phyloP scores from a whole-genome alignment of 169 alveolate species.

The Plasmodium blacklocki region DNA sequence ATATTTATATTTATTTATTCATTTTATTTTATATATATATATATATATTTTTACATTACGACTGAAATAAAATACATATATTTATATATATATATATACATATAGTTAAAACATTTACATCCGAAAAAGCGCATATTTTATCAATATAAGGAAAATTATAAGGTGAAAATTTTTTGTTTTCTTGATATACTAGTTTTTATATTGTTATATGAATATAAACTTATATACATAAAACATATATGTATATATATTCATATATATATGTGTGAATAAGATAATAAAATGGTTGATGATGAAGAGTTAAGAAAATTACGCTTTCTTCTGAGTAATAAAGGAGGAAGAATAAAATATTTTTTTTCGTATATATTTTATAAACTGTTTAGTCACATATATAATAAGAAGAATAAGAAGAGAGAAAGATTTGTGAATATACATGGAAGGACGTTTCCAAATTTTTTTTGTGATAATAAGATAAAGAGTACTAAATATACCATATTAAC shows the following conservation, averaged over 20 bases:
- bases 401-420: constrained; percentile 80
- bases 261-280: background rate
- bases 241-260: background rate
- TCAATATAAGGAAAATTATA: too few relatives aligned
- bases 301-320: constrained; percentile 39
- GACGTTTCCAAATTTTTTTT: constrained; percentile 83
- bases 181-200: background rate
- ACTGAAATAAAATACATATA: background rate
- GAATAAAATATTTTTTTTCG: constrained; percentile 59
- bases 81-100: background rate
- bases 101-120: background rate
- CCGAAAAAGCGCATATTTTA: too few relatives aligned
- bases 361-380: constrained; percentile 37
- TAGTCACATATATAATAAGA: constrained; percentile 77
- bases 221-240: background rate
- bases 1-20: background rate
- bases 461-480: constrained; percentile 89
- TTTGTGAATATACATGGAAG: constrained; percentile 84
- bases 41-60: background rate
- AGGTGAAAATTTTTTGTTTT: background rate
- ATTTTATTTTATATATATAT: background rate
- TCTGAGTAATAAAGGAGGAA: constrained; percentile 50
- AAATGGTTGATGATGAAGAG: constrained; percentile 71
- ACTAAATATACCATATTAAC: constrained; percentile 92
- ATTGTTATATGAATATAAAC: background rate